phyloP scores from a whole-genome alignment of 2,329 filamentous ascomycete genomes.

The Fusarium armeniacum region DNA sequence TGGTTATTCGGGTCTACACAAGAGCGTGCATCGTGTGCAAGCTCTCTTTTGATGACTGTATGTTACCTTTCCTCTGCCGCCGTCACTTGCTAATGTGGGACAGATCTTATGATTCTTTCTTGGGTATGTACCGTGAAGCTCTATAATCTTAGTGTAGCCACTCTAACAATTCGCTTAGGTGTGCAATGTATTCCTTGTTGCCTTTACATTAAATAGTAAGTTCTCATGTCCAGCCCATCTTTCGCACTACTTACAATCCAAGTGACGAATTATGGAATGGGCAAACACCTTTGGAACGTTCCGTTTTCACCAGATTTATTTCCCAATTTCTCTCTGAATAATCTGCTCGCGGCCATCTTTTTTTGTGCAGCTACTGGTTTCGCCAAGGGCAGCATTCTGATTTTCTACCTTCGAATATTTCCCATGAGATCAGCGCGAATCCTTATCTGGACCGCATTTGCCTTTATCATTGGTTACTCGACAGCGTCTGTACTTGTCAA shows the following conservation, averaged over 20 bases:
- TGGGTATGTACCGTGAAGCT: slow-evolving; percentile 1
- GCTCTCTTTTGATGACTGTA: slow-evolving; percentile 27
- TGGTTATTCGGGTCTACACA: slow-evolving; percentile 23
- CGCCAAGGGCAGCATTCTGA: slow-evolving; percentile 22
- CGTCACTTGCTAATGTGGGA: not conserved
- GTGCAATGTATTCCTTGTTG: slow-evolving; percentile 19
- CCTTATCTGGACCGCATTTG: slow-evolving; percentile 21
- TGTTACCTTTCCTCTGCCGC: not conserved
- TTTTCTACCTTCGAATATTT: slow-evolving; percentile 32
- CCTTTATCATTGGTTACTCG: slow-evolving; percentile 28
- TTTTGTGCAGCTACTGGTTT: slow-evolving; percentile 29
- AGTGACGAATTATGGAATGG: slow-evolving; percentile 34
- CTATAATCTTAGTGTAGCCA: fast-evolving
- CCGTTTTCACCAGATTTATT: slow-evolving; percentile 18
- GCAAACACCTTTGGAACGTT: slow-evolving; percentile 34
- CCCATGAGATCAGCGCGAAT: slow-evolving; percentile 16
- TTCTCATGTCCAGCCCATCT: fast-evolving
- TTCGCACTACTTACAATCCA: not conserved
- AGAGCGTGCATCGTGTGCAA: slow-evolving; percentile 11
- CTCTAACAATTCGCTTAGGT: not conserved
- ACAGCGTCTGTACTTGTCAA: slow-evolving; percentile 19
- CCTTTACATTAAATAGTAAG: slow-evolving; percentile 26
- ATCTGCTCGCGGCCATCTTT: slow-evolving; percentile 28
- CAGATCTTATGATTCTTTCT: slow-evolving; percentile 24
- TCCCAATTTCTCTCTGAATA: slow-evolving; percentile 23